Percentiles rank a stretch among this genome's conserved stretches.
These are phyloP conservation scores for Coelastrella sp. DNA, from an alignment of 139 green algal genomes.

Conservation along the genomic window DNA sequence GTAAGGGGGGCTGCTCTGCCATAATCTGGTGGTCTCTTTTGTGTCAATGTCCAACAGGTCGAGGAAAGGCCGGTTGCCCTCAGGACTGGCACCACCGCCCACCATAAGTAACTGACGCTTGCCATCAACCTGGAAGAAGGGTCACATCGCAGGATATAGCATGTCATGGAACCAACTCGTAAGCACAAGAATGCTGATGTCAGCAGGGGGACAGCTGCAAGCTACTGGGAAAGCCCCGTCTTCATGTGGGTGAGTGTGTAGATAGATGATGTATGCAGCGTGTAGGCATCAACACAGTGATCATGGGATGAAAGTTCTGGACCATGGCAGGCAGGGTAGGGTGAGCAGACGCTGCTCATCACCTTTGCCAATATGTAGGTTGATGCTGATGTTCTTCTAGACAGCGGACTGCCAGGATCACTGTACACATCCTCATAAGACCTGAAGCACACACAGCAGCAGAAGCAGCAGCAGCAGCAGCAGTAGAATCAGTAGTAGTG, in stretches of 20 bases:
- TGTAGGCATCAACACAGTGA: too few species aligned
- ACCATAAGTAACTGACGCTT: slow-evolving; percentile 82
- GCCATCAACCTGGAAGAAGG: slow-evolving; percentile 67
- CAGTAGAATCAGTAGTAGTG: too few species aligned
- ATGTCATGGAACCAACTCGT: too few species aligned
- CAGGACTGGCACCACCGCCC: slow-evolving; percentile 43
- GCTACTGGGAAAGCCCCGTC: too few species aligned
- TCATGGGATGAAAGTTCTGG: too few species aligned
- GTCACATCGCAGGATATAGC: background rate
- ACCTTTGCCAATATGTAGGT: slow-evolving; percentile 86
- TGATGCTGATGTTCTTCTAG: slow-evolving; percentile 75
- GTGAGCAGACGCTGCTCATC: too few species aligned
- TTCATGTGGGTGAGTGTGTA: too few species aligned
- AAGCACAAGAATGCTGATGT: too few species aligned
- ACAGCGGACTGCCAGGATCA: slow-evolving; percentile 89
- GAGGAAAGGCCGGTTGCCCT: slow-evolving; percentile 94
- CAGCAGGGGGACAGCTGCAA: too few species aligned
- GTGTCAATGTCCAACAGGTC: slow-evolving; percentile 77
- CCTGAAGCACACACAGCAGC: slow-evolving; percentile 9
- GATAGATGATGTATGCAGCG: too few species aligned
- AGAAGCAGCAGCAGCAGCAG: too few species aligned
- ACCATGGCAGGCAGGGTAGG: too few species aligned
- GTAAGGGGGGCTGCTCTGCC: slow-evolving; percentile 81
- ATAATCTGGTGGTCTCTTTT: slow-evolving; percentile 80
- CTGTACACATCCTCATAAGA: slow-evolving; percentile 96